Evolutionary conservation across 1,139 yeast species (phyloP), one percentile per base, ranked within the genome.

Genomic region (Candida tropicalis): DNA sequence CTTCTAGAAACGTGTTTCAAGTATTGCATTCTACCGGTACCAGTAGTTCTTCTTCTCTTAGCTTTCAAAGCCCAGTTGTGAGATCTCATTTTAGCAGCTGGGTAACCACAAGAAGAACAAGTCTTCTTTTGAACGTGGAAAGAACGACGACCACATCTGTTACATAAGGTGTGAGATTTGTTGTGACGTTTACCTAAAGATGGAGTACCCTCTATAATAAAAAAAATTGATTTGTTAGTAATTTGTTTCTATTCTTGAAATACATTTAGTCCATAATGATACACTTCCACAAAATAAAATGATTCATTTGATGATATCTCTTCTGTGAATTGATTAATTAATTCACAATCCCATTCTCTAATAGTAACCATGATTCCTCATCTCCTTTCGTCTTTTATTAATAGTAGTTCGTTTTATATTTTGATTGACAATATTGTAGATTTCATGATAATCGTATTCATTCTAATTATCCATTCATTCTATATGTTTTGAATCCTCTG

Each of bases 61-160:
- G 98, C 97, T 87, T 93, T 93, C 61, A 79, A 77, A 73, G 95
- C 97, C 99, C 99, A 93, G 97, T 93, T 93, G 95, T 81, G 87
- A 68, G 88, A 81, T 87, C 99, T 90, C 79, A 87, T 75, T 84
- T 95, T 95, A 68, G 99, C 98, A 70, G 98, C 90, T 79, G 99
- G 99, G 87, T 93, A 93, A 68, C 99, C 99, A 81, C 99, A 93
- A 63, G 95, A 79, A 74, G 99, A 74, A 82, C 99, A 93, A 68
- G 97, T 90, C 84, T 89, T 87, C 96, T 91, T 93, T 82, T 93
- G 99, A 75, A 86, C 78, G 83, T 95, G 99, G 96, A 91, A 93
- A 55, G 97, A 86, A 83, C 98, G 96, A 72, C 82, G 80, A 68
- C 98, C 98, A 83, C 99, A 93, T 87, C 98, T 90, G 84, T 86